These are phyloP conservation scores for Solanum ossicruentum DNA, from an alignment of 257 asterid species.

Conservation along the genomic window DNA sequence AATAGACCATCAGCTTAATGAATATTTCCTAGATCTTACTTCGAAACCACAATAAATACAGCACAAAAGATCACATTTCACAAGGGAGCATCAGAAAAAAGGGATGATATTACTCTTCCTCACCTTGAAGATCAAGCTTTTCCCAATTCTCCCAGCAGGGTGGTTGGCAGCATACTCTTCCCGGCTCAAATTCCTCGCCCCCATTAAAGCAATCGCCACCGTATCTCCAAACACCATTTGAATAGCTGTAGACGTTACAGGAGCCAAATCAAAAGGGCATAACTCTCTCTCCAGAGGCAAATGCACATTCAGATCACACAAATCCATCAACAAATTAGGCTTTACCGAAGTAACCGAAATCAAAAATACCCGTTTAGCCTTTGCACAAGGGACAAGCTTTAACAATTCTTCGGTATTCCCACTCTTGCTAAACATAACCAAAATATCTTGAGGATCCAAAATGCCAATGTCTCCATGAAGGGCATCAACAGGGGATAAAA, in stretches of 20 bases:
- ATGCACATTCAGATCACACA: slow-evolving; percentile 82
- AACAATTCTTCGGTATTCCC: slow-evolving; percentile 74
- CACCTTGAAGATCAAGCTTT: slow-evolving; percentile 70
- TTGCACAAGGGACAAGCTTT: slow-evolving; percentile 81
- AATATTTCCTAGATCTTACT: background rate
- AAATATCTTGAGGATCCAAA: slow-evolving; percentile 40
- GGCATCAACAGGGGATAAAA: slow-evolving; percentile 81
- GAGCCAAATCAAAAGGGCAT: slow-evolving; percentile 94
- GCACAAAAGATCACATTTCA: background rate
- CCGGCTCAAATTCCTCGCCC: slow-evolving; percentile 65
- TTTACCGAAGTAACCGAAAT: slow-evolving; percentile 72
- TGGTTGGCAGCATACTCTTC: slow-evolving; percentile 78
- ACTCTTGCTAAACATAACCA: slow-evolving; percentile 88
- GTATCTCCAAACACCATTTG: slow-evolving; percentile 77
- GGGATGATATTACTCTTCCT: background rate
- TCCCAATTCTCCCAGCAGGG: slow-evolving; percentile 45
- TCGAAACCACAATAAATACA: background rate
- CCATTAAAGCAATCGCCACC: slow-evolving; percentile 81
- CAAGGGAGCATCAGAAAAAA: background rate
- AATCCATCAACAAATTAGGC: slow-evolving; percentile 47
- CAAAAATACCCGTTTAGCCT: slow-evolving; percentile 76
- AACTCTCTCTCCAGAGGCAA: slow-evolving; percentile 82
- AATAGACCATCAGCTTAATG: background rate
- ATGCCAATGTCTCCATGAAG: slow-evolving; percentile 97
- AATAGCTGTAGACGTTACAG: slow-evolving; percentile 36